phyloP scores from a whole-genome alignment of 176 grass and related monocot genomes.

The Juncus effusus region DNA sequence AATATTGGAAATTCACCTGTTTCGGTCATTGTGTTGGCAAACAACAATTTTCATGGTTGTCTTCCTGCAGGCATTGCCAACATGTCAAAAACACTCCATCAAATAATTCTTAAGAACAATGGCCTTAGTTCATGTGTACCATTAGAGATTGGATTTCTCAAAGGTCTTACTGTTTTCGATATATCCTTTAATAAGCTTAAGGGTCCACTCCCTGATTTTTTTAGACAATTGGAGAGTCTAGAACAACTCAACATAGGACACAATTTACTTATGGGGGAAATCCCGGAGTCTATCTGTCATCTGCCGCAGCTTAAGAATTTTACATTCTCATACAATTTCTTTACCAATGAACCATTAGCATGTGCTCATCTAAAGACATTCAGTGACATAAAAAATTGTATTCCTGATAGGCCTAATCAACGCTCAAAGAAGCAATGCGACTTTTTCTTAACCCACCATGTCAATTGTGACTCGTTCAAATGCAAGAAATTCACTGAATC shows the following conservation, averaged over 20 bases:
- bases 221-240: conserved; percentile 1
- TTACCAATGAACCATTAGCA: conserved; percentile 10
- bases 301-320: conserved; percentile 43
- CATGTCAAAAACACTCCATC: conserved; percentile 62
- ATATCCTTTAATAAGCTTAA: conserved; percentile 32
- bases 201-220: conserved; percentile 18
- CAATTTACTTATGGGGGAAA: conserved; percentile 28
- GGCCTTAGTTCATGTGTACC: conserved; percentile 45
- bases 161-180: conserved; percentile 49
- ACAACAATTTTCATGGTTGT: conserved; percentile 45
- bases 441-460: conserved; percentile 5
- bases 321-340: conserved; percentile 45
- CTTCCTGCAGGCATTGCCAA: conserved; percentile 50
- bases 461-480: conserved; percentile 37
- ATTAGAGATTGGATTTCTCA: conserved; percentile 36
- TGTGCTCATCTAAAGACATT: conserved; percentile 4
- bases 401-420: conserved; percentile 29
- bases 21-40: conserved; percentile 54
- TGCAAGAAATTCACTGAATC: conserved; percentile 15
- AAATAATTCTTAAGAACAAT: conserved; percentile 57
- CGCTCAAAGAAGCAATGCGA: conserved; percentile 34
- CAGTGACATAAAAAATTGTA: conserved; percentile 50
- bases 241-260: conserved; percentile 29
- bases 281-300: conserved; percentile 24
- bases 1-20: conserved; percentile 56